Evolutionary conservation across 768 basidiomycete species (phyloP).

Genomic region (Termitomyces sp.): DNA sequence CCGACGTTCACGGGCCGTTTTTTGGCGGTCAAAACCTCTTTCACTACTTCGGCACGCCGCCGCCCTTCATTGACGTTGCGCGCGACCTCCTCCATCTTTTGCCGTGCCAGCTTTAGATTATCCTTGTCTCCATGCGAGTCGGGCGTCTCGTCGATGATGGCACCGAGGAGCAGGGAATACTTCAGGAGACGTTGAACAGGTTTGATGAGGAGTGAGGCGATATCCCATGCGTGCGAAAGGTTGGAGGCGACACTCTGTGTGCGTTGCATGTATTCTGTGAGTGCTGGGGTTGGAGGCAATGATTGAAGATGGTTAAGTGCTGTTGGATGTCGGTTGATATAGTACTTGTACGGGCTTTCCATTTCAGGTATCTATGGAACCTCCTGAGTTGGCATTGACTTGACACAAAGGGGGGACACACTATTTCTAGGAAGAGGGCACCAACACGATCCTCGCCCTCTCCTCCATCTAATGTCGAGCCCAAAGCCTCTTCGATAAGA

Average conservation of each 20-base stretch:
- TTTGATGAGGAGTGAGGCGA: constrained; percentile 92
- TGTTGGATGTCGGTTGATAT: constrained; percentile 76
- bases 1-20: constrained; percentile 40
- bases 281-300: constrained; percentile 45
- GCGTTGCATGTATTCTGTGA: constrained; percentile 63
- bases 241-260: constrained; percentile 65
- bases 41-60: constrained; percentile 74
- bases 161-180: constrained; percentile 80
- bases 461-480: constrained; percentile 58
- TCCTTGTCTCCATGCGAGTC: constrained; percentile 65
- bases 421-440: constrained; percentile 63
- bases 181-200: constrained; percentile 96
- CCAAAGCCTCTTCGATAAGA: constrained; percentile 63
- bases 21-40: constrained; percentile 58
- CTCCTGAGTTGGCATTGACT: constrained; percentile 6
- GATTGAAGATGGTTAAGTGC: constrained; percentile 65
- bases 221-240: constrained; percentile 87
- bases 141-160: constrained; percentile 74
- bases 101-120: constrained; percentile 48
- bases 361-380: constrained; percentile 58
- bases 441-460: constrained; percentile 70
- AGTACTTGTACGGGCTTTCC: constrained; percentile 70
- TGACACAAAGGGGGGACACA: constrained; percentile 22
- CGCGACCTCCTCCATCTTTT: constrained; percentile 68
- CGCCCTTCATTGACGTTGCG: constrained; percentile 76